phyloP scores from a whole-genome alignment of 805 yeast species.

The Wickerhamomyces rabaulensis region DNA sequence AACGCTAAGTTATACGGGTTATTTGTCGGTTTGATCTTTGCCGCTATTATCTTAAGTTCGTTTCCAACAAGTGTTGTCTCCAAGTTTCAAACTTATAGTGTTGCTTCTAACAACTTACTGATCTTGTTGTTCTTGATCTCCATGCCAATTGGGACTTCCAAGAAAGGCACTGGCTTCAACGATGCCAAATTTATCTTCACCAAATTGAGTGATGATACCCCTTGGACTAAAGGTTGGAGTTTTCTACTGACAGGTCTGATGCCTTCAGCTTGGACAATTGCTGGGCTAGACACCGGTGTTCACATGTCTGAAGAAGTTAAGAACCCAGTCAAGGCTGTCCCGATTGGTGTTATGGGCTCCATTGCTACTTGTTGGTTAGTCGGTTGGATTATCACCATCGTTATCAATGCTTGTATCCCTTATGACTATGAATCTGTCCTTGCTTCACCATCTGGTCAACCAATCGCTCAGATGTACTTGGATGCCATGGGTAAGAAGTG shows the following conservation, averaged over 20 bases:
- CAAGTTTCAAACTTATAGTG: slow-evolving; percentile 53
- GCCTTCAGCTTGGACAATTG: slow-evolving; percentile 72
- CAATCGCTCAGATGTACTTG: slow-evolving; percentile 57
- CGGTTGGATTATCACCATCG: slow-evolving; percentile 53
- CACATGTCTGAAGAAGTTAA: slow-evolving; percentile 70
- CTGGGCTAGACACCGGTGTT: slow-evolving; percentile 66
- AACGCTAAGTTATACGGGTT: slow-evolving; percentile 56
- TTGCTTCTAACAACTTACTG: slow-evolving; percentile 46
- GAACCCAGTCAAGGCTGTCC: slow-evolving; percentile 55
- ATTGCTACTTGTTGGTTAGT: slow-evolving; percentile 49
- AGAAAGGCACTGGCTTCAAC: slow-evolving; percentile 25
- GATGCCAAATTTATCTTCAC: slow-evolving; percentile 52
- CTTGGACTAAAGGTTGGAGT: slow-evolving; percentile 57
- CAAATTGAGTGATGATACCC: slow-evolving; percentile 40
- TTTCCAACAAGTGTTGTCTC: slow-evolving; percentile 54
- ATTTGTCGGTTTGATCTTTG: slow-evolving; percentile 52
- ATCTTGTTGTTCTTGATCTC: slow-evolving; percentile 56
- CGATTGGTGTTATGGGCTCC: slow-evolving; percentile 58
- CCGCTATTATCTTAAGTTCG: slow-evolving; percentile 54
- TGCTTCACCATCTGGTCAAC: slow-evolving; percentile 43
- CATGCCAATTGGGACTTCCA: slow-evolving; percentile 51
- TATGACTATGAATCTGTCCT: slow-evolving; percentile 21
- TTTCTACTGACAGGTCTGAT: slow-evolving; percentile 44
- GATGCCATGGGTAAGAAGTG: slow-evolving; percentile 59
- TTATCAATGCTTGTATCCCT: slow-evolving; percentile 46